These are phyloP conservation scores for Suillus occidentalis DNA, from an alignment of 768 basidiomycete species.

Conservation along the genomic window DNA sequence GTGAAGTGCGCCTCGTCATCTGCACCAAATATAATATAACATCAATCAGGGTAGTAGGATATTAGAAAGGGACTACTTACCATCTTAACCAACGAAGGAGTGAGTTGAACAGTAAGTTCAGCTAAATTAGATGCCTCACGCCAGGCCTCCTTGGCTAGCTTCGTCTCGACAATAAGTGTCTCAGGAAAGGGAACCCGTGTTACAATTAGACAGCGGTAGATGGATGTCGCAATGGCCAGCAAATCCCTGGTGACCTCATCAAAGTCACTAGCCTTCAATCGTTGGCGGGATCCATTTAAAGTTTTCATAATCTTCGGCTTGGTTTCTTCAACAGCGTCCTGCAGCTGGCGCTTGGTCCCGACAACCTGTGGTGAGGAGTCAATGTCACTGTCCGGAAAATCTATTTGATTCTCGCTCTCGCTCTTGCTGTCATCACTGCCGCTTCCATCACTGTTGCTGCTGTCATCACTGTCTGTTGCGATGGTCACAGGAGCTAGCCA, in stretches of 20 bases:
- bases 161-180: neutral
- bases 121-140: neutral
- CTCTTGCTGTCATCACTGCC: no score
- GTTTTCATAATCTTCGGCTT: neutral
- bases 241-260: slow-evolving; percentile 18
- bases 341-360: neutral
- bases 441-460: neutral
- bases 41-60: neutral
- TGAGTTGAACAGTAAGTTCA: neutral
- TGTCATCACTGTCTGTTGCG: neutral
- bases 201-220: slow-evolving; percentile 19
- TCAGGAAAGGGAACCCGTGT: slow-evolving; percentile 23
- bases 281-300: neutral
- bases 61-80: neutral
- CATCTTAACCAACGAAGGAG: slow-evolving; percentile 3
- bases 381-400: no score
- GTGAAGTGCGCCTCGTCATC: neutral
- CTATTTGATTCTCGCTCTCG: no score
- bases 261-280: slow-evolving; percentile 17
- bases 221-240: slow-evolving; percentile 14
- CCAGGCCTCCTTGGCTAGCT: slow-evolving; percentile 7
- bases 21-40: neutral
- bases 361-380: neutral
- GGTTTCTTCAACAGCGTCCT: neutral
- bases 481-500: neutral